Evolutionary conservation across 257 asterid species (phyloP).

Genomic region (Lycium barbarum): DNA sequence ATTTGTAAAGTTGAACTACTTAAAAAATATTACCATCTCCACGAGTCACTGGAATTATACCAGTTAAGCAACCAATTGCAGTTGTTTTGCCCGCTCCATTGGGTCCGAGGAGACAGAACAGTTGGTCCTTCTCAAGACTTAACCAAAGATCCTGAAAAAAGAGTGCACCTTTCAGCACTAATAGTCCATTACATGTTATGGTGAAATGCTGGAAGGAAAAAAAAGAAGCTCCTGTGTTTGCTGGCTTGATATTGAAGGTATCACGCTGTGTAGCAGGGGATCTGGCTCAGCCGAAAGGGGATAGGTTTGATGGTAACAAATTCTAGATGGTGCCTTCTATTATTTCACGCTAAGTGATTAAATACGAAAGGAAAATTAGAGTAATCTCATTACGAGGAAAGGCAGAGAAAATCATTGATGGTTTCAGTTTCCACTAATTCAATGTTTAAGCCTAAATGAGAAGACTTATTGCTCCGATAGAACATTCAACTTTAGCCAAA

Average conservation of each 20-base stretch:
- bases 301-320: neutral
- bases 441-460: neutral
- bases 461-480: constrained; percentile 7
- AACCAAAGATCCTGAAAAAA: constrained; percentile 33
- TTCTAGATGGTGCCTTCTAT: neutral
- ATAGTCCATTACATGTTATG: neutral
- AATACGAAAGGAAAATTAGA: neutral
- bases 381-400: neutral
- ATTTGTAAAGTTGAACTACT: neutral
- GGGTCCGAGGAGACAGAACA: constrained; percentile 49
- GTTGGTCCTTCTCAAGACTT: constrained; percentile 48
- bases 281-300: neutral
- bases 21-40: constrained; percentile 44
- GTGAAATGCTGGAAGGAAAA: neutral
- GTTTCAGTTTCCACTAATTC: neutral
- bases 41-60: constrained; percentile 43
- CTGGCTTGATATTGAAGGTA: neutral
- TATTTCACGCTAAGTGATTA: neutral
- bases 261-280: neutral
- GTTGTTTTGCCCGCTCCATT: constrained; percentile 59
- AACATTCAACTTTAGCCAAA: constrained; percentile 8
- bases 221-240: neutral
- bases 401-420: neutral
- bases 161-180: neutral
- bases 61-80: constrained; percentile 50